Base-by-base conservation (phyloP, 2,329 filamentous ascomycete species). In the Chaetothyriales sp. region DNA sequence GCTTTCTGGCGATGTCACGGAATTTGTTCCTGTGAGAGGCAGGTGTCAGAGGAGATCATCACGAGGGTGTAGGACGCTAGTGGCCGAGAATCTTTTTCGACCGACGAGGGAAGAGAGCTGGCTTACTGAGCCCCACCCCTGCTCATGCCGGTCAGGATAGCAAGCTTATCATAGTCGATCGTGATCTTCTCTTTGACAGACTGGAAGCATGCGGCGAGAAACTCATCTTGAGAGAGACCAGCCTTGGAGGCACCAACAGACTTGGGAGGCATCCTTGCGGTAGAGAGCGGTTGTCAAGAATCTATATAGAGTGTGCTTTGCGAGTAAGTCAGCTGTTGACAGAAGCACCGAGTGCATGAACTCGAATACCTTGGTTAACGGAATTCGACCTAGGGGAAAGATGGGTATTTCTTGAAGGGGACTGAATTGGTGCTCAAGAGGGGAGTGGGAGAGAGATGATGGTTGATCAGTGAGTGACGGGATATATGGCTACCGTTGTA, bases 81-180 rank as follows among this genome's bases (percentile, higher is more conserved):
- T 18, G 44, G 47, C 22, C 15, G 47, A n/a, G 43, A n/a, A 22
- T 25, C 44, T 37, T 18, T 20, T 13, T 18, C 45, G 20, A 15
- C 29, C 29, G 46, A 22, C 5, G 40, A 19, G 28, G 33, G 33
- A 20, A 22, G 10, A 18, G 7, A 49, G 46, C 37, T n/a, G 33
- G 57, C 59, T 60, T 58, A 61, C 59, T 50, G 37, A 46, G 59
- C 58, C 25, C 59, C 59, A 33, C 55, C 57, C 43, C 18, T 43
- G 43, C 58, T 60, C 58, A 61, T 59, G 6, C 51, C 49, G 5
- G 50, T 48, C 19, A 57, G 54, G 13, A 37, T 33, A 15, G 56
- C 52, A 19, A 60, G 43, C 8, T 46, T 44, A 1, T 59, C 54
- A 48, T 55, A 60, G 49, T 60, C 52, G 49, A 59, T 47, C 22